These are phyloP conservation scores for Cucumis cinereus DNA, from an alignment of 306 rosid species.

Conservation along the genomic window DNA sequence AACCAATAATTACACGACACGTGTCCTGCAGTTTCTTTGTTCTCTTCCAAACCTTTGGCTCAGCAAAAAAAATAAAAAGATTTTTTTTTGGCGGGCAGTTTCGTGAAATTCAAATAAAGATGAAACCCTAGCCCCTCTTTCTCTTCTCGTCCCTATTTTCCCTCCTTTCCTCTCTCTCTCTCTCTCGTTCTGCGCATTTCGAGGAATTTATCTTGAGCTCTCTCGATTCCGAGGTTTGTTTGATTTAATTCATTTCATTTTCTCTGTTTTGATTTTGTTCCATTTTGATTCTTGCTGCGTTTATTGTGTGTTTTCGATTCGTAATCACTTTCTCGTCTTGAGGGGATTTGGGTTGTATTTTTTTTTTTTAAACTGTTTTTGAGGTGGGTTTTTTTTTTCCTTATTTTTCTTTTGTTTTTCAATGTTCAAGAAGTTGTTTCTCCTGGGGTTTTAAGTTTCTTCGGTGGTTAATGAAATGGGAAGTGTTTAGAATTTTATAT, in stretches of 20 bases:
- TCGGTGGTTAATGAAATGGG: not conserved
- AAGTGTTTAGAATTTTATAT: not conserved
- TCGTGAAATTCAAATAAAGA: slow-evolving; percentile 39
- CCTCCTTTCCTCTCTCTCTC: not conserved
- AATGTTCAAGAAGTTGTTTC: not conserved
- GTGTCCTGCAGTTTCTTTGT: slow-evolving; percentile 20
- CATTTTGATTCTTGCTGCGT: not conserved
- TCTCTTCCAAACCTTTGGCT: not conserved
- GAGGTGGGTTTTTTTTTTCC: not conserved
- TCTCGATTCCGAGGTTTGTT: slow-evolving; percentile 1
- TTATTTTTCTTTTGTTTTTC: not conserved
- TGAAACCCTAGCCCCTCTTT: slow-evolving; percentile 43
- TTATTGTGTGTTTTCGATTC: not conserved
- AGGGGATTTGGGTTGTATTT: not conserved
- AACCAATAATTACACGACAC: not conserved
- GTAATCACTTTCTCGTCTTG: not conserved
- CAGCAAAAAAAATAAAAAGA: not conserved
- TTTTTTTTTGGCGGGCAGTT: slow-evolving; percentile 62
- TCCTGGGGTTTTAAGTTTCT: not conserved
- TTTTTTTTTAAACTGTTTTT: not conserved
- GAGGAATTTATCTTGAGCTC: not conserved
- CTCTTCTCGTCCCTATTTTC: not conserved
- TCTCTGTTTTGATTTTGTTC: not conserved
- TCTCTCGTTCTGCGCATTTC: not conserved
- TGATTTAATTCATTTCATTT: not conserved